phyloP scores from a whole-genome alignment of 2,329 filamentous ascomycete species.

The Dactylellina leptospora region DNA sequence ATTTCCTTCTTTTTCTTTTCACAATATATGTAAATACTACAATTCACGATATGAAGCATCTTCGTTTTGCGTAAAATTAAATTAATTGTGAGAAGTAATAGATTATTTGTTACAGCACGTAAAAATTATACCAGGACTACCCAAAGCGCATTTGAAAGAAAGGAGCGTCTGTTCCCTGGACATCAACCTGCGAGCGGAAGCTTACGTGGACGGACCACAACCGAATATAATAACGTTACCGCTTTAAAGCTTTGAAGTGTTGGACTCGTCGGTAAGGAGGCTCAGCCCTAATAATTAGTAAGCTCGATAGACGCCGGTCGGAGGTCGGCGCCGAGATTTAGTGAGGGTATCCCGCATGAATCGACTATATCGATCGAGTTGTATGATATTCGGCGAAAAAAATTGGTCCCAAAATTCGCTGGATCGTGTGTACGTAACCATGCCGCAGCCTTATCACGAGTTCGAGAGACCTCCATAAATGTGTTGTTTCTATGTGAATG shows the following conservation, averaged over 20 bases:
- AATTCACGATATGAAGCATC: too few relatives aligned
- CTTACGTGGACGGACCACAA: constrained; percentile 33
- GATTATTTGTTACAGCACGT: not conserved
- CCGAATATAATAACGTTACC: constrained; percentile 7
- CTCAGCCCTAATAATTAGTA: not conserved
- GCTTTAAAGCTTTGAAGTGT: not conserved
- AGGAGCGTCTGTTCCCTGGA: not conserved
- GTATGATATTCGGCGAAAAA: too few relatives aligned
- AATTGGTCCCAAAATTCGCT: too few relatives aligned
- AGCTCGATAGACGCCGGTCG: too few relatives aligned
- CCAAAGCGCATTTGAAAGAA: not conserved
- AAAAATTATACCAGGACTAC: not conserved
- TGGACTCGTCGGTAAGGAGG: not conserved
- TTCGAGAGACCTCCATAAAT: not conserved
- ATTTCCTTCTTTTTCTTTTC: too few relatives aligned
- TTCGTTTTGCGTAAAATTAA: too few relatives aligned
- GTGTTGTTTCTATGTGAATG: not conserved
- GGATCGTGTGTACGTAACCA: constrained; percentile 25
- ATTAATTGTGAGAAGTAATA: too few relatives aligned
- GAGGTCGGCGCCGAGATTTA: too few relatives aligned
- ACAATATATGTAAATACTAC: too few relatives aligned
- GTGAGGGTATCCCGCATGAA: too few relatives aligned
- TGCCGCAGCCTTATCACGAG: not conserved
- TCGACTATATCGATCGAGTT: too few relatives aligned
- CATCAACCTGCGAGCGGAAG: not conserved